These are phyloP conservation scores for Stephanocyclus meneghinianus DNA, from an alignment of 352 stramenopile species.

Conservation along the genomic window DNA sequence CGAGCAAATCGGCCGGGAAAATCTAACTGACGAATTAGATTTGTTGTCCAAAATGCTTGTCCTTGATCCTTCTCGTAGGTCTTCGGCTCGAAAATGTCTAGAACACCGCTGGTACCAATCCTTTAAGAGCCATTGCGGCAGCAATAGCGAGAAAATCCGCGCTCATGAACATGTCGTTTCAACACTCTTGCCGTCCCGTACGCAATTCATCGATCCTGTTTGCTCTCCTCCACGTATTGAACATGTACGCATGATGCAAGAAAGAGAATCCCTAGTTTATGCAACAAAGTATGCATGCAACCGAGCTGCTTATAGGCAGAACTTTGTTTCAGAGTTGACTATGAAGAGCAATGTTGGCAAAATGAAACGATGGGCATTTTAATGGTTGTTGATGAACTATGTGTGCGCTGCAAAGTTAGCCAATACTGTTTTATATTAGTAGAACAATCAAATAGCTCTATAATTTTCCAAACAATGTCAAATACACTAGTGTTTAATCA, in stretches of 20 bases:
- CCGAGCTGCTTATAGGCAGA: constrained; percentile 20
- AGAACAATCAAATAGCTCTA: no score
- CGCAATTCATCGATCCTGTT: constrained; percentile 27
- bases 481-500: no score
- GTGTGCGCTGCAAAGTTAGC: no score
- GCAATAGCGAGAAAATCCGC: neutral
- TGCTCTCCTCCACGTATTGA: constrained; percentile 14
- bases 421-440: no score
- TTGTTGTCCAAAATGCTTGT: constrained; percentile 28
- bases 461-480: no score
- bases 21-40: constrained; percentile 10
- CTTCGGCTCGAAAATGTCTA: constrained; percentile 29
- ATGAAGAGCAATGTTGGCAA: neutral
- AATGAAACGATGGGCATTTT: neutral
- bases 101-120: constrained; percentile 10
- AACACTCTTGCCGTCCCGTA: constrained; percentile 23
- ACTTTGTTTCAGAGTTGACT: neutral
- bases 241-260: neutral
- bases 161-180: constrained; percentile 19
- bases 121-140: constrained; percentile 7
- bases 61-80: constrained; percentile 32
- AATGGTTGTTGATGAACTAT: no score
- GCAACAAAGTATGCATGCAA: constrained; percentile 33
- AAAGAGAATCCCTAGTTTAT: constrained; percentile 26
- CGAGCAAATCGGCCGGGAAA: constrained; percentile 8